Evolutionary conservation across 805 yeast species (phyloP), one percentile per base, ranked within the genome.

Genomic region (Yarrowia sp.): DNA sequence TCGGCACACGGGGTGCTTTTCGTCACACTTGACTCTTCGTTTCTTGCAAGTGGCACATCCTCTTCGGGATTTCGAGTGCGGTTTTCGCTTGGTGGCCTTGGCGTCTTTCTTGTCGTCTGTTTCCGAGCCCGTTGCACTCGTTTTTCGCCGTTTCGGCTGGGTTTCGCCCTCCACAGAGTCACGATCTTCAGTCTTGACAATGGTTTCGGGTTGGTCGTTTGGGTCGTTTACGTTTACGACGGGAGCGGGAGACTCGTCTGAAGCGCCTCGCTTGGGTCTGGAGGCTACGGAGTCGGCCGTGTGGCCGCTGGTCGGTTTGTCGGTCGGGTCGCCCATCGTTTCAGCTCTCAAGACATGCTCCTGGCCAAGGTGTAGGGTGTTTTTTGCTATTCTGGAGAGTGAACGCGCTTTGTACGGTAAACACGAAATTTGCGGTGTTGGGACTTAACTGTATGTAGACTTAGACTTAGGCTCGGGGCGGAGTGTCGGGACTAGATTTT

Each of bases 11-110:
- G 98, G 98, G 69, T 87, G 89, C 0, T 80, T 80, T 76, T 94
- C 98, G 76, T 93, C 98, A 81, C 98, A 93, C 76, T 93, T 93
- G 47, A 94, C 97, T 64, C 98, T 81, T 73, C 98, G 84, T 71
- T 86, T 84, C 75, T 93, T 93, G 78, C 98, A 93, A 2, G 96
- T 90, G 46, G 87, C 84, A 78, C 98, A 93, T 0, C 98, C 98
- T 68, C 86, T 85, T 68, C 96, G 85, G 42, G 96, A 90, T 77
- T 94, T 94, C 69, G 87, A 90, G 76, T 94, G 98, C 74, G 89
- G 94, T 74, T 91, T 89, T 53, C 98, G 83, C 78, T 92, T 93
- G 34, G 67, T 30, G 15, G 58, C 36, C n/a, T 20, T 44, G 38
- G 24, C 13, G 17, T 61, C 55, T 20, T 24, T 61, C 38, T 46